phyloP scores from a whole-genome alignment of 129 eudicot genomes.

The Mikania micrantha region DNA sequence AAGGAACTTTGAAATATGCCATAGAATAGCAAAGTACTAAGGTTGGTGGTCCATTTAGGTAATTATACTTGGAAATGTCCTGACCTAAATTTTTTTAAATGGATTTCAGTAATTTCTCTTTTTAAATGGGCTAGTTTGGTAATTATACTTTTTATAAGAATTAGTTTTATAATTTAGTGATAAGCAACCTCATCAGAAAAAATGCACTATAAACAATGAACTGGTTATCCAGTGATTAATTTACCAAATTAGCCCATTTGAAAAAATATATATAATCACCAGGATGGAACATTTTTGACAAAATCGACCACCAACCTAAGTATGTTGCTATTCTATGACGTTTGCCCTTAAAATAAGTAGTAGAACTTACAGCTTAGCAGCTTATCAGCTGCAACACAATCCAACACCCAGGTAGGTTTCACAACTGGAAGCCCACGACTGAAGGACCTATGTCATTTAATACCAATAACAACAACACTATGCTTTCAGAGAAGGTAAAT shows the following conservation, averaged over 20 bases:
- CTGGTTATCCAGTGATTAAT: background rate
- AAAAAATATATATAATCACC: background rate
- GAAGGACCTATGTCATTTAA: conserved; percentile 52
- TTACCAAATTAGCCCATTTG: background rate
- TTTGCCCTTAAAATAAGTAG: background rate
- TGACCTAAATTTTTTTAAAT: background rate
- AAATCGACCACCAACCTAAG: background rate
- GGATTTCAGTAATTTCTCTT: too few relatives aligned
- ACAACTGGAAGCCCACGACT: conserved; percentile 94
- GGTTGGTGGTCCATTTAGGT: background rate
- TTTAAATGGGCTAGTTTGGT: background rate
- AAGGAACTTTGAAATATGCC: background rate
- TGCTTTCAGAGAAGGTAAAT: background rate
- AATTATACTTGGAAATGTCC: background rate
- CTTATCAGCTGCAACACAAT: conserved; percentile 78
- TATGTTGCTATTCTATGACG: background rate
- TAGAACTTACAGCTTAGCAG: conserved; percentile 61
- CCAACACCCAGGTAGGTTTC: conserved; percentile 89
- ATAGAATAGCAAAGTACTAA: background rate
- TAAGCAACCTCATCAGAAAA: background rate
- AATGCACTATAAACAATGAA: background rate
- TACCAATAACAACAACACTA: conserved; percentile 11
- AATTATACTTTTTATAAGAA: background rate
- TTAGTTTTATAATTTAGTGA: background rate
- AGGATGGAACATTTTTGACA: background rate